Base-by-base conservation (phyloP, 306 rosid genomes). In the Hippophae gyantsensis region DNA sequence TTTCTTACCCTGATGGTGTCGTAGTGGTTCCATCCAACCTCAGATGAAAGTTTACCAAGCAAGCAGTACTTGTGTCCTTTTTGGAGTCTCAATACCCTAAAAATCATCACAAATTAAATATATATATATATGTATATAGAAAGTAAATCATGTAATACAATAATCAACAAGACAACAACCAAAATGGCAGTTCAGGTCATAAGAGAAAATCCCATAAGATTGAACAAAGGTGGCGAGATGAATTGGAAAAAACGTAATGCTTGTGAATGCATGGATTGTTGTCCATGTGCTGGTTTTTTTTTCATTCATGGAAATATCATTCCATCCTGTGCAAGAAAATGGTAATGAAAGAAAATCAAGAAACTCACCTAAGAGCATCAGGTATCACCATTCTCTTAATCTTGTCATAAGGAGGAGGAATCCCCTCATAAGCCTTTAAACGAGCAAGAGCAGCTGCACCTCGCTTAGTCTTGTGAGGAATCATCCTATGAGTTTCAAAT, bases 1-100 rank as follows among this genome's bases (percentile, higher is more conserved):
- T 23, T 44, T 9, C 55, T 32, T 32, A 77, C 76, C 84, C 67
- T 78, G 61, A 74, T 64, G 8, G 68, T 75, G 43, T 66, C 77
- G 32, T 73, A 80, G 57, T 69, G 72, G 62, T 64, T 69, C 78
- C 82, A 74, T 41, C 83, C 80, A 58, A 86, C 89, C 79, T 86
- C 82, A 0, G 89, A 80, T 27, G 94, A 86, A 66, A 86, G 77
- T 71, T 47, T 70, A 52, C 82, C 82, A 70, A 81, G 65, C 69
- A 80, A 67, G 68, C 85, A 78, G 75, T 68, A 80, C 44, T 85
- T 82, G 84, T 85, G 89, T 50, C 94, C 94, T 9, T 84, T 83
- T 67, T 86, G 89, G 47, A 86, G 89, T 81, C 89, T 82, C 84
- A 86, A 82, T 10, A 86, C 94, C 76, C 86, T 86, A 65, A 13